Evolutionary conservation across 73 alveolate species (phyloP), one percentile per base, ranked within the genome.

Genomic region (Paramecium octaurelia): DNA sequence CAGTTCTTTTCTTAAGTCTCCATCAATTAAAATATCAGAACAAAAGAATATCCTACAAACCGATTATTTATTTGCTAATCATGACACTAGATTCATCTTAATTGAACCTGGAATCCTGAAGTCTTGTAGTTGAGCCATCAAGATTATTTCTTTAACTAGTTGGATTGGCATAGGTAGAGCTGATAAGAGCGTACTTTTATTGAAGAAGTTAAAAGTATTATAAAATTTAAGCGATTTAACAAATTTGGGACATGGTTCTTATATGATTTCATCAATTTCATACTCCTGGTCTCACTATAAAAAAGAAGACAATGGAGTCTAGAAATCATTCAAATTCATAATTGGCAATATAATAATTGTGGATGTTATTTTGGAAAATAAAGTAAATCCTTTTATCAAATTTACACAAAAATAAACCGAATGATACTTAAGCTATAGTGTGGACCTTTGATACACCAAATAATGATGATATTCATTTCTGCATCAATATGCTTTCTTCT

Each of bases 161-260:
- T 89, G 58, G 24, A 54, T 89, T 12, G 94, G 94, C 2, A 40
- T 89, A 21, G 94, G 94, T 11, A 58, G 71, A 6, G 58, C 89
- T 43, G 59, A 71, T 11, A 89, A 89, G 31, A 89, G 71, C 29
- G 84, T 46, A 0, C 85, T 89, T 21, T 42, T 27, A 18, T n/a
- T 27, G 38, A 89, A 89, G 57, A 83, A 77, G 80, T 89, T 71
- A 40, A 12, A 35, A n/a, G 11, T 54, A 54, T 71, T 10, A 54
- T 44, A 87, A 87, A 21, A 23, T 36, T 20, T 42, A 34, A 27
- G 94, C 7, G 46, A 48, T 89, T 89, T 89, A 92, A 89, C 46
- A 31, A 89, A 89, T 42, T 46, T 60, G n/a, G 94, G 94, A 8
- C 94, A 89, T 89, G 94, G 94, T 4, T 77, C 94, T 10, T 89